Conservation (phyloP, 169 alveolate genomes). For the Eimeria maxima region DNA sequence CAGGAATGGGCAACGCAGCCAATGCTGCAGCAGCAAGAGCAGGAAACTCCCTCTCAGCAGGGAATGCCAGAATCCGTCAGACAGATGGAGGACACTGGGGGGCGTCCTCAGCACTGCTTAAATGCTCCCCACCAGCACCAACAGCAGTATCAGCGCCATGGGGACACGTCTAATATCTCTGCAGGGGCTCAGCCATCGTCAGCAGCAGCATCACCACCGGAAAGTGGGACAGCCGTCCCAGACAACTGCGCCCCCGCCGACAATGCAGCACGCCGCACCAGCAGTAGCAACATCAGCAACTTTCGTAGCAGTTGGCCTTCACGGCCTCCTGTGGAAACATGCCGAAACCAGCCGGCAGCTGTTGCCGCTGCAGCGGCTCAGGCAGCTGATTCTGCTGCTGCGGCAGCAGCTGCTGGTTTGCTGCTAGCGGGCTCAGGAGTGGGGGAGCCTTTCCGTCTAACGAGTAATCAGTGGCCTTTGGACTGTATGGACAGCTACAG, state of each 20-base stretch:
- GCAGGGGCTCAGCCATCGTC: slow-evolving; percentile 22
- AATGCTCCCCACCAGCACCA: slow-evolving; percentile 27
- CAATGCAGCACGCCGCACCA: background rate
- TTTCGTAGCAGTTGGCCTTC: background rate
- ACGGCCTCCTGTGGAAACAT: background rate
- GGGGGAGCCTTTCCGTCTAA: background rate
- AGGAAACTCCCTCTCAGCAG: background rate
- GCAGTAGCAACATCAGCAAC: slow-evolving; percentile 26
- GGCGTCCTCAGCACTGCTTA: background rate
- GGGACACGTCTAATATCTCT: background rate
- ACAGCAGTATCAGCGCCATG: slow-evolving; percentile 38
- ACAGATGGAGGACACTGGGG: background rate
- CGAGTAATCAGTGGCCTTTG: background rate
- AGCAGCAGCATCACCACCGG: slow-evolving; percentile 15
- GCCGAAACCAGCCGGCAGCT: background rate
- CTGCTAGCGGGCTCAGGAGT: slow-evolving; percentile 42
- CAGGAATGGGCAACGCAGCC: background rate
- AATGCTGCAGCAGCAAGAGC: background rate
- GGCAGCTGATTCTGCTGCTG: slow-evolving; percentile 61
- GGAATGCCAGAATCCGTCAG: background rate
- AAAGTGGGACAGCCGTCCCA: background rate
- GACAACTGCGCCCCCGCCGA: background rate
- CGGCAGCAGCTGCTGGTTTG: slow-evolving; percentile 56
- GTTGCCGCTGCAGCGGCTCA: slow-evolving; percentile 21
- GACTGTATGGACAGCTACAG: background rate